Evolutionary conservation across 2,329 filamentous ascomycete species (phyloP), one percentile per base, ranked within the genome.

Genomic region (Simplicillium sp.): DNA sequence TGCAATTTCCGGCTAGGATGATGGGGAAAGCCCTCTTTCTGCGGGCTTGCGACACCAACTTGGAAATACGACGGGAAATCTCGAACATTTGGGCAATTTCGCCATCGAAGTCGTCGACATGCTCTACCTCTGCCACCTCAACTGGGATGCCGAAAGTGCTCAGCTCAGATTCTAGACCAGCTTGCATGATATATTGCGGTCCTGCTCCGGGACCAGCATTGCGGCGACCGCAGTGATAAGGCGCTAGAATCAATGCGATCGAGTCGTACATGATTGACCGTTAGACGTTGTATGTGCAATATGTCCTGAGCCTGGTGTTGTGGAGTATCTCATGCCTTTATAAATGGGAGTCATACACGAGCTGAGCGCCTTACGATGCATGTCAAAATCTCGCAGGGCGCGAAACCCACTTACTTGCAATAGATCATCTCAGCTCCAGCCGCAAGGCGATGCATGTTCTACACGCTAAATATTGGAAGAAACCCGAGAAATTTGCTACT

Each of bases 71-170:
- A 0, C 62, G 58, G 13, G 67, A 37, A 5, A 66, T 15, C 38
- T 65, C 64, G 33, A 65, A 66, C 14, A 53, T 58, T 14, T 58
- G 57, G 0, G 58, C 58, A 32, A 65, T 64, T 13, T 65, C 63
- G 36, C 62, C 62, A 34, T 65, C 60, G 16, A 58, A 62, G 4
- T 54, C 50, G 18, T 63, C 54, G 2, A 63, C 59, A 0, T 48
- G 51, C 18, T 59, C 57, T 18, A 51, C n/a, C 14, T 55, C 33
- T 17, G 15, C 18, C 6, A 36, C 16, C 9, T 49, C 36, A 18
- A 62, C 43, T 1, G 31, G 18, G 1, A 63, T 14, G 2, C 46
- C 48, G 2, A 58, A 44, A 1, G 36, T 29, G 38, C 52, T 42
- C 12, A 66, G 53, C 0, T 46, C 39, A 12, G 49, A 13, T n/a